phyloP scores from a whole-genome alignment of 2,329 filamentous ascomycete genomes.

The Gnomoniopsis smithogilvyi region DNA sequence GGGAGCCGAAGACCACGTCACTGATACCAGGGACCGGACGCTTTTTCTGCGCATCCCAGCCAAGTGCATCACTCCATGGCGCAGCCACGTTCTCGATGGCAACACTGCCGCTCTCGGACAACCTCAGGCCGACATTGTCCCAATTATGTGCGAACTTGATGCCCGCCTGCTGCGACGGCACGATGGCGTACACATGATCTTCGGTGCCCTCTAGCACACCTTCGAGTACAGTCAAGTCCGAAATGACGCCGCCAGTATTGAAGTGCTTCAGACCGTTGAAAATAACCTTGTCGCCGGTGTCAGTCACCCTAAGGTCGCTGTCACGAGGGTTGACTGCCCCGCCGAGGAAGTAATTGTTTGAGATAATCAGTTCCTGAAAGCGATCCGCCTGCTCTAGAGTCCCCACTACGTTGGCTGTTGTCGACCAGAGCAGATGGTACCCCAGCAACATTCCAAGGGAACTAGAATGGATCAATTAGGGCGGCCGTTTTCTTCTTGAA shows the following conservation, averaged over 20 bases:
- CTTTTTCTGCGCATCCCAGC: constrained; percentile 52
- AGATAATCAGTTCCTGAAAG: constrained; percentile 52
- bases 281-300: constrained; percentile 50
- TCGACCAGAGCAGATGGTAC: constrained; percentile 64
- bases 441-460: constrained; percentile 64
- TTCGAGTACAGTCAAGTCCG: constrained; percentile 63
- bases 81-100: constrained; percentile 55
- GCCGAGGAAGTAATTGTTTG: constrained; percentile 64
- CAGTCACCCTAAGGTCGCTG: constrained; percentile 54
- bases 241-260: constrained; percentile 65
- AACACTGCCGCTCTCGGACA: constrained; percentile 63
- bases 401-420: constrained; percentile 58
- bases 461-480: constrained; percentile 27
- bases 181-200: constrained; percentile 61
- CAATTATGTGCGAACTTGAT: constrained; percentile 60
- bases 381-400: constrained; percentile 57
- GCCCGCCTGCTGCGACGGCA: constrained; percentile 54
- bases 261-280: constrained; percentile 65
- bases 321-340: constrained; percentile 65
- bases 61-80: constrained; percentile 59
- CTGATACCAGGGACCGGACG: constrained; percentile 48
- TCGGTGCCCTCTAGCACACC: constrained; percentile 56
- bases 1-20: constrained; percentile 49
- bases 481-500: too few relatives aligned
- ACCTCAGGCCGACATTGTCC: constrained; percentile 60